Conservation (phyloP, 345 rosid genomes). For the Reutealis trisperma region DNA sequence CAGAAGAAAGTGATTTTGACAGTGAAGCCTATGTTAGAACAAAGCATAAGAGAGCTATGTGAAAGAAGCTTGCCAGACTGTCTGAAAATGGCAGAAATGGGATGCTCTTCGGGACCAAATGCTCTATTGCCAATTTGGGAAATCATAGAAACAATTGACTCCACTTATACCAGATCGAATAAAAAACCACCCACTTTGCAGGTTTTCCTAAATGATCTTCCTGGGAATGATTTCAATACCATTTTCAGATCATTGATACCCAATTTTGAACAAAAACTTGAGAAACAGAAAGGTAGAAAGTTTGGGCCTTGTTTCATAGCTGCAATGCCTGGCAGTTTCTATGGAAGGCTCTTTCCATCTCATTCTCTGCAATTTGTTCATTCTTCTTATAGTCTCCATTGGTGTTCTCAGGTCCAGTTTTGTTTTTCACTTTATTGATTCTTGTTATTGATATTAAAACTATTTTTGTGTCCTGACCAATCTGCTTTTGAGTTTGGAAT, state of each 20-base stretch:
- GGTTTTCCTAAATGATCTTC: slow-evolving; percentile 48
- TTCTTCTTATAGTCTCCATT: slow-evolving; percentile 45
- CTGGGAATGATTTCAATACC: slow-evolving; percentile 48
- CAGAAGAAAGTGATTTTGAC: slow-evolving; percentile 1
- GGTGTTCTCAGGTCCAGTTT: slow-evolving; percentile 37
- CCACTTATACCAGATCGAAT: background rate
- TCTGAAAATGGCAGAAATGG: slow-evolving; percentile 34
- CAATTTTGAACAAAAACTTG: slow-evolving; percentile 13
- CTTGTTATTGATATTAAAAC: background rate
- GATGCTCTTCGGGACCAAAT: slow-evolving; percentile 54
- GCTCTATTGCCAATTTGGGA: slow-evolving; percentile 24
- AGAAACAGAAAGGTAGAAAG: background rate
- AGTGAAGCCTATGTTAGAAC: slow-evolving; percentile 4
- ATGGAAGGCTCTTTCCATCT: slow-evolving; percentile 46
- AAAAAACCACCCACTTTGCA: slow-evolving; percentile 29
- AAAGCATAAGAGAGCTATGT: background rate
- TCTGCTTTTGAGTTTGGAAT: too few relatives aligned
- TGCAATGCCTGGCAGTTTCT: slow-evolving; percentile 55
- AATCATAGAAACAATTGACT: slow-evolving; percentile 17
- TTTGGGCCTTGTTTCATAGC: slow-evolving; percentile 26
- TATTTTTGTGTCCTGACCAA: too few relatives aligned
- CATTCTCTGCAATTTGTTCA: slow-evolving; percentile 34
- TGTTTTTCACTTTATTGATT: too few relatives aligned
- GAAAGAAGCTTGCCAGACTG: background rate
- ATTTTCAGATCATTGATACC: slow-evolving; percentile 29